Evolutionary conservation across 2,329 filamentous ascomycete genomes (phyloP).

Genomic region (Neonectria coccinea): DNA sequence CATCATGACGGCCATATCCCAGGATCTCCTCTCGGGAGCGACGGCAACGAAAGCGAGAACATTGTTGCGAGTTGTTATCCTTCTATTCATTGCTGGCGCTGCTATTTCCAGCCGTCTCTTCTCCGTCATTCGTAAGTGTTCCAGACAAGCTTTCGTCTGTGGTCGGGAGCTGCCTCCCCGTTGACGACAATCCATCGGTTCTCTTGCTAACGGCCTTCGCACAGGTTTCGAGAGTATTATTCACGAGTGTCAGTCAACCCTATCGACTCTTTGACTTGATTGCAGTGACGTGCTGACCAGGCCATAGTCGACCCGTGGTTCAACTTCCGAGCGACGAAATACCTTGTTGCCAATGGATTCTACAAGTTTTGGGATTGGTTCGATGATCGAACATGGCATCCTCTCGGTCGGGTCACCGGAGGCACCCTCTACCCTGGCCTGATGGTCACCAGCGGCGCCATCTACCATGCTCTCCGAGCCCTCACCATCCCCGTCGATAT

Average conservation of each 20-base stretch:
- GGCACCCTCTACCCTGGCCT: slow-evolving; percentile 98
- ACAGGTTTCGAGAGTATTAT: slow-evolving; percentile 98
- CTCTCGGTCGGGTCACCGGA: slow-evolving; percentile 96
- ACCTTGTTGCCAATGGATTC: slow-evolving; percentile 95
- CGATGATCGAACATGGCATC: slow-evolving; percentile 99
- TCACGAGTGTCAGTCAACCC: slow-evolving; percentile 86
- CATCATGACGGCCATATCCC: slow-evolving; percentile 59
- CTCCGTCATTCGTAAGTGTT: slow-evolving; percentile 90
- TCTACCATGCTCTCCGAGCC: slow-evolving; percentile 92
- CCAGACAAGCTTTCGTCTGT: slow-evolving; percentile 19
- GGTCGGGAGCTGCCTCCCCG: not conserved
- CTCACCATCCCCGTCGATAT: slow-evolving; percentile 96
- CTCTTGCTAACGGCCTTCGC: slow-evolving; percentile 47
- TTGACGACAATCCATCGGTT: slow-evolving; percentile 13
- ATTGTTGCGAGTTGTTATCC: slow-evolving; percentile 88
- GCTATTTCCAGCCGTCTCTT: slow-evolving; percentile 95
- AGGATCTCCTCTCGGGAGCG: slow-evolving; percentile 77
- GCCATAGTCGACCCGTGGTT: slow-evolving; percentile 96
- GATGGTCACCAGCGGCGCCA: slow-evolving; percentile 98
- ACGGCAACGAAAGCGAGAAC: slow-evolving; percentile 85
- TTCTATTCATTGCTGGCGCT: slow-evolving; percentile 89
- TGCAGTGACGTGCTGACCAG: slow-evolving; percentile 42
- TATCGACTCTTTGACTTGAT: slow-evolving; percentile 24
- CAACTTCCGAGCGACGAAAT: slow-evolving; percentile 98
- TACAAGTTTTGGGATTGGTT: slow-evolving; percentile 99